These are phyloP conservation scores for Neonectria punicea DNA, from an alignment of 2,329 filamentous ascomycete species.

Conservation along the genomic window DNA sequence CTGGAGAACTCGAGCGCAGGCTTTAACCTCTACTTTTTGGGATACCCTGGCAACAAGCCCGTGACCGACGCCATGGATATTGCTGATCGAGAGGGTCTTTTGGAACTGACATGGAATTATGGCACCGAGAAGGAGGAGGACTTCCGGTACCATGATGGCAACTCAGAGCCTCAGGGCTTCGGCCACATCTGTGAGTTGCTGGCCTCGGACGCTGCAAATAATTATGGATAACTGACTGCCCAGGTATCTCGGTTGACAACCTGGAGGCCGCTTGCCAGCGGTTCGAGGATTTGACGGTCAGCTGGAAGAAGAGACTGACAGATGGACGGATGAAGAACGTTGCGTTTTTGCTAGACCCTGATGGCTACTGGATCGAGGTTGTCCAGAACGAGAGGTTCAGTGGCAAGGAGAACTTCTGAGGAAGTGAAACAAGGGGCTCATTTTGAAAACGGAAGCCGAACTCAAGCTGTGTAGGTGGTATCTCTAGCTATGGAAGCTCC, in stretches of 20 bases:
- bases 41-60: constrained; percentile 72
- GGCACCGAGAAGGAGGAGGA: constrained; percentile 85
- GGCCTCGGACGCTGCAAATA: background rate
- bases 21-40: constrained; percentile 95
- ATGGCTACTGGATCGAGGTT: constrained; percentile 84
- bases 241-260: constrained; percentile 84
- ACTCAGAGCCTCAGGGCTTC: constrained; percentile 90
- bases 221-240: constrained; percentile 31
- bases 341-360: constrained; percentile 89
- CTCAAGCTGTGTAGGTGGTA: background rate
- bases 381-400: constrained; percentile 81
- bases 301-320: constrained; percentile 95
- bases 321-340: constrained; percentile 95
- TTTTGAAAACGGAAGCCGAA: background rate
- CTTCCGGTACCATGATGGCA: constrained; percentile 93
- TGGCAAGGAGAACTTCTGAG: constrained; percentile 63
- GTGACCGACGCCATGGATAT: constrained; percentile 63
- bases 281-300: constrained; percentile 83
- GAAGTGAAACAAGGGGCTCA: background rate
- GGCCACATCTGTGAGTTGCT: constrained; percentile 82
- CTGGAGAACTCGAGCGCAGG: constrained; percentile 74
- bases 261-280: constrained; percentile 87
- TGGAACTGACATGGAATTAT: constrained; percentile 90
- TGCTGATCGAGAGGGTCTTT: constrained; percentile 79
- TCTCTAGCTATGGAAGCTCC: background rate